Base-by-base conservation (phyloP, 1,284 basidiomycete genomes). In the Dichomitus squalens region DNA sequence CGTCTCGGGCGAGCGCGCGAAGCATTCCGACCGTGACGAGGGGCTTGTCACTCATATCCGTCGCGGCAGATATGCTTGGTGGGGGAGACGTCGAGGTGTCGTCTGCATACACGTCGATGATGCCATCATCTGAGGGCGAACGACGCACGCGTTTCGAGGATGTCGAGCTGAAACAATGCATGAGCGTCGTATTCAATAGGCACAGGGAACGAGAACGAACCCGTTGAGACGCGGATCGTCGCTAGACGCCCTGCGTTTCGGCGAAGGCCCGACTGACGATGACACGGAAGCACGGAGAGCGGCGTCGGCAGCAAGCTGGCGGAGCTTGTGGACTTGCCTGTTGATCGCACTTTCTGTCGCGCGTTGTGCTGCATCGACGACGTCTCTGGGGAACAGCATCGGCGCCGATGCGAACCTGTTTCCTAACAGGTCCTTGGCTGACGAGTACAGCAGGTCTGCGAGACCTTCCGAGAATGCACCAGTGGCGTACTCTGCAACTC, bases 1-100 rank as follows among this genome's bases (percentile, higher is more conserved):
- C 71, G 66, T 85, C 81, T 58, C 76, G 79, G 27, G 87, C 84
- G 60, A 90, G 68, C 1, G 84, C 83, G 49, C 86, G 81, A 43
- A 90, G 70, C 88, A 90, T 90, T n/a, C 83, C 82, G 25, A 83
- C 74, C 1, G 87, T 89, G 20, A 90, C 79, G 16, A 75, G 64
- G 5, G 76, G 69, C 44, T 71, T 66, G 31, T 65, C 68, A 38
- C 64, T 61, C 4, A 64, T 57, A 29, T 66, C 68, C 7, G 67
- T 68, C 8, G 71, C 64, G 1, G 68, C 70, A 40, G 73, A 66
- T 12, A 67, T 79, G 72, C 76, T 68, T 50, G 76, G 58, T 39
- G 73, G 65, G 41, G 76, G 68, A 35, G 81, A 73, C 2, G 64
- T 58, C 18, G 68, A 61, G 35, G 47, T 25, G 1, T 64, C 69